Evolutionary conservation across 176 grass and related monocot genomes (phyloP).

Genomic region (Cocos nucifera): DNA sequence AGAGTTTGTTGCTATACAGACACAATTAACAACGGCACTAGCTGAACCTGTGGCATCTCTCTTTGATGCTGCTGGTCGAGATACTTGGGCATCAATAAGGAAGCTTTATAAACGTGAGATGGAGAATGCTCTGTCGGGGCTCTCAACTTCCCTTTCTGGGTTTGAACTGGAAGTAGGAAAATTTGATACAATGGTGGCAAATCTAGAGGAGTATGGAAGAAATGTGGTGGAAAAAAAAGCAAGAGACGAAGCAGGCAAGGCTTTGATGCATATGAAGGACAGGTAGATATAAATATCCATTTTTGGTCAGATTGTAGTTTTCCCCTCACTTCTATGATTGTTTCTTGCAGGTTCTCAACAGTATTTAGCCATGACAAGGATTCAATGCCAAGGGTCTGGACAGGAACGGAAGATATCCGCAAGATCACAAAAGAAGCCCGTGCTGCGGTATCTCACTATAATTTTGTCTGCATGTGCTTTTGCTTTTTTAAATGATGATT

Average conservation of each 20-base stretch:
- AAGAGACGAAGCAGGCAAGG: constrained; percentile 65
- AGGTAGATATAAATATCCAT: constrained; percentile 37
- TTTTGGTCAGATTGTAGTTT: background rate
- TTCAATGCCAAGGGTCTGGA: constrained; percentile 79
- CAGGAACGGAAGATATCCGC: constrained; percentile 60
- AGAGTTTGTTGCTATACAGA: constrained; percentile 22
- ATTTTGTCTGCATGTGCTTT: background rate
- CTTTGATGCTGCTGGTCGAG: constrained; percentile 42
- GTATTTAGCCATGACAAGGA: constrained; percentile 66
- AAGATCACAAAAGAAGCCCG: constrained; percentile 78
- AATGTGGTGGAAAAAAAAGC: constrained; percentile 62
- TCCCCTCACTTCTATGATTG: constrained; percentile 18
- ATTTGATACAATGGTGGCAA: constrained; percentile 35
- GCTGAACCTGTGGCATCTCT: constrained; percentile 59
- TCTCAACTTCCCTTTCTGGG: constrained; percentile 45
- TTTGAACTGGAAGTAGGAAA: constrained; percentile 61
- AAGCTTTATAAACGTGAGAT: constrained; percentile 47
- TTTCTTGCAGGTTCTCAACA: constrained; percentile 59
- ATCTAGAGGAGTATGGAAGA: constrained; percentile 55
- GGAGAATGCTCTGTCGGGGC: constrained; percentile 35
- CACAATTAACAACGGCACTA: constrained; percentile 45
- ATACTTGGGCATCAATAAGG: constrained; percentile 65
- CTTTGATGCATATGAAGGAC: constrained; percentile 85
- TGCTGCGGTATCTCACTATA: constrained; percentile 31
- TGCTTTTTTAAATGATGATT: background rate